Conservation (phyloP, 257 asterid species). For the Capsicum chinense region DNA sequence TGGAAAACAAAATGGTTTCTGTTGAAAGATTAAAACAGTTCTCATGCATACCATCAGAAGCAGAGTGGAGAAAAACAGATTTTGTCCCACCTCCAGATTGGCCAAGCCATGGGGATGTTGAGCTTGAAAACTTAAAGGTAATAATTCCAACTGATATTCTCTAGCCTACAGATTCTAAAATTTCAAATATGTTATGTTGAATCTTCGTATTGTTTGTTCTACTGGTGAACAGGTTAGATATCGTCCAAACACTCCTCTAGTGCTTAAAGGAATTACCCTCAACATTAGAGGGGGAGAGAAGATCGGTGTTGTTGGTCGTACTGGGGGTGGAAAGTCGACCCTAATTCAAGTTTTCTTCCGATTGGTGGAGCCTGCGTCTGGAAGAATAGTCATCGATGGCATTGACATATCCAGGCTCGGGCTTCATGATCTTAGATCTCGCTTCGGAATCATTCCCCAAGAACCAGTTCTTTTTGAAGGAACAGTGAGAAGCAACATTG, state of each 20-base stretch:
- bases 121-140: slow-evolving; percentile 70
- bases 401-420: slow-evolving; percentile 75
- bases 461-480: slow-evolving; percentile 98
- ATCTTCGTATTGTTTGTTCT: slow-evolving; percentile 16
- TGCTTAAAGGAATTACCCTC: slow-evolving; percentile 77
- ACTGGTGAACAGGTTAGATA: slow-evolving; percentile 69
- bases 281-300: slow-evolving; percentile 87
- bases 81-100: slow-evolving; percentile 69
- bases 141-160: slow-evolving; percentile 3
- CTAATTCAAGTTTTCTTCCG: slow-evolving; percentile 89
- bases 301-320: slow-evolving; percentile 96
- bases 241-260: slow-evolving; percentile 86
- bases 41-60: slow-evolving; percentile 79
- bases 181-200: background rate
- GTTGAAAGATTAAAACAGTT: slow-evolving; percentile 97
- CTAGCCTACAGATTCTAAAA: background rate
- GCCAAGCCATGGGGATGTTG: slow-evolving; percentile 78
- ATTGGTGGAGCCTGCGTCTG: slow-evolving; percentile 93
- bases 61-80: slow-evolving; percentile 74
- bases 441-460: slow-evolving; percentile 97
- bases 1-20: slow-evolving; percentile 94
- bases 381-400: slow-evolving; percentile 72
- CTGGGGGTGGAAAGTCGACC: slow-evolving; percentile 98
- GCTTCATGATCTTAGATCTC: slow-evolving; percentile 93
- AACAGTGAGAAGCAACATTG: slow-evolving; percentile 93